phyloP scores from a whole-genome alignment of 352 stramenopile genomes.

The Phytophthora cactorum region DNA sequence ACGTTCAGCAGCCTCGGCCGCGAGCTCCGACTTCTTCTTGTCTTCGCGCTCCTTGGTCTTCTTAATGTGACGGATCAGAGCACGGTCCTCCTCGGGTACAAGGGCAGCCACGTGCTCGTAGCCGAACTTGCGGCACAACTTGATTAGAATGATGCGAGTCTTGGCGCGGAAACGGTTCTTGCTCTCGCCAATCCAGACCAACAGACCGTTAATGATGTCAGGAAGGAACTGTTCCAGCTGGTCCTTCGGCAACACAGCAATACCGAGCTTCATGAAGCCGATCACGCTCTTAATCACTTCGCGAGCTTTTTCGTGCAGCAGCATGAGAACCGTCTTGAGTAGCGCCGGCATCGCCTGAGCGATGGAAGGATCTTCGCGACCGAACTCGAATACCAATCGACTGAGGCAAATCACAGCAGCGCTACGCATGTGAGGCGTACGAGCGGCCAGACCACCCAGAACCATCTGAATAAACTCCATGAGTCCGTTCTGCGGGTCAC shows the following conservation, averaged over 20 bases:
- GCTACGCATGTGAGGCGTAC: constrained; percentile 96
- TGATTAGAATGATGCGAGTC: constrained; percentile 96
- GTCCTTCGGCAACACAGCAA: constrained; percentile 91
- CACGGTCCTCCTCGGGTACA: constrained; percentile 89
- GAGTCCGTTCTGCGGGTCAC: constrained; percentile 76
- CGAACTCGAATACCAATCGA: constrained; percentile 96
- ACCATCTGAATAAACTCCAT: constrained; percentile 94
- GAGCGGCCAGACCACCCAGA: constrained; percentile 91
- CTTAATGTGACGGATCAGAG: constrained; percentile 95
- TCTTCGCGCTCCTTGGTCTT: constrained; percentile 94
- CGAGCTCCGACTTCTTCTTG: constrained; percentile 87
- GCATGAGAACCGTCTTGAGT: constrained; percentile 93
- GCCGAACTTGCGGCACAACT: constrained; percentile 94
- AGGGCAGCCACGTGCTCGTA: constrained; percentile 92
- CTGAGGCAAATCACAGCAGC: constrained; percentile 94
- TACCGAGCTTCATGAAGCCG: constrained; percentile 95
- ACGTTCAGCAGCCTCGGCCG: constrained; percentile 43
- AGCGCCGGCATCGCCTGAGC: constrained; percentile 85
- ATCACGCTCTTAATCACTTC: constrained; percentile 97
- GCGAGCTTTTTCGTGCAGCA: constrained; percentile 93
- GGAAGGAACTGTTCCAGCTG: constrained; percentile 91
- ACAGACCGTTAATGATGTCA: constrained; percentile 91
- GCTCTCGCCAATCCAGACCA: constrained; percentile 94
- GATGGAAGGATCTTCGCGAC: constrained; percentile 70
- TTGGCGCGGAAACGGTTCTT: constrained; percentile 96